Percentiles rank a stretch among this genome's conserved stretches.
Conservation (phyloP, 2,329 filamentous ascomycete genomes). For the Albophoma yamanashiensis region DNA sequence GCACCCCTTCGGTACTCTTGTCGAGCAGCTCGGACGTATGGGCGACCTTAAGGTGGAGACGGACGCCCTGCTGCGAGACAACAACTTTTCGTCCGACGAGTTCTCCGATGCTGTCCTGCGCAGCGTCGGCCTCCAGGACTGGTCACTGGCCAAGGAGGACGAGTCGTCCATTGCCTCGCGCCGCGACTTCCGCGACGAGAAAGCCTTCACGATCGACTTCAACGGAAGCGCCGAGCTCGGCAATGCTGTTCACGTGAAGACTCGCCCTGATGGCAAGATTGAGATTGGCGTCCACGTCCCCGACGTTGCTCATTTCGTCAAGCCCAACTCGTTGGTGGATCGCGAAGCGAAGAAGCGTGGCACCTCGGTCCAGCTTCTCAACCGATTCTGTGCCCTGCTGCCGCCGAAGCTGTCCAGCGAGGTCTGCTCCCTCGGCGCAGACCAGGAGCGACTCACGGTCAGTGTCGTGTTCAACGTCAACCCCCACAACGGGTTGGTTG, state of each 20-base stretch:
- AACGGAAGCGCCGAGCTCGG: constrained; percentile 82
- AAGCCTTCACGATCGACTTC: constrained; percentile 85
- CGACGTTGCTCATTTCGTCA: constrained; percentile 94
- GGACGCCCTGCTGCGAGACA: constrained; percentile 90
- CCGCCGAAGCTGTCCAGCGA: constrained; percentile 78
- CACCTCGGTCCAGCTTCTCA: constrained; percentile 89
- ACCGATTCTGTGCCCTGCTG: constrained; percentile 78
- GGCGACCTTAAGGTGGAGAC: constrained; percentile 96
- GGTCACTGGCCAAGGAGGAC: constrained; percentile 76
- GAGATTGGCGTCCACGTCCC: constrained; percentile 94
- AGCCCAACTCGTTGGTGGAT: constrained; percentile 88
- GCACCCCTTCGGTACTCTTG: constrained; percentile 93
- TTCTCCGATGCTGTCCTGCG: constrained; percentile 94
- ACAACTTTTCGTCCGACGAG: constrained; percentile 96
- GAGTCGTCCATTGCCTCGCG: constrained; percentile 63
- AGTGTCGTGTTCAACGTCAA: constrained; percentile 91
- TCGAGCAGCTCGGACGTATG: constrained; percentile 95
- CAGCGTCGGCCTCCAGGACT: constrained; percentile 85
- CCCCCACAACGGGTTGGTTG: constrained; percentile 63
- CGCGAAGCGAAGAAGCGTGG: constrained; percentile 97
- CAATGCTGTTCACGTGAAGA: constrained; percentile 87
- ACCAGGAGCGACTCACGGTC: constrained; percentile 82
- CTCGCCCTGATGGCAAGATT: constrained; percentile 70
- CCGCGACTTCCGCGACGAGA: constrained; percentile 82
- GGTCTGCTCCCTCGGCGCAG: constrained; percentile 76